Conservation (phyloP, 1,284 basidiomycete genomes). For the Boletus mariae region DNA sequence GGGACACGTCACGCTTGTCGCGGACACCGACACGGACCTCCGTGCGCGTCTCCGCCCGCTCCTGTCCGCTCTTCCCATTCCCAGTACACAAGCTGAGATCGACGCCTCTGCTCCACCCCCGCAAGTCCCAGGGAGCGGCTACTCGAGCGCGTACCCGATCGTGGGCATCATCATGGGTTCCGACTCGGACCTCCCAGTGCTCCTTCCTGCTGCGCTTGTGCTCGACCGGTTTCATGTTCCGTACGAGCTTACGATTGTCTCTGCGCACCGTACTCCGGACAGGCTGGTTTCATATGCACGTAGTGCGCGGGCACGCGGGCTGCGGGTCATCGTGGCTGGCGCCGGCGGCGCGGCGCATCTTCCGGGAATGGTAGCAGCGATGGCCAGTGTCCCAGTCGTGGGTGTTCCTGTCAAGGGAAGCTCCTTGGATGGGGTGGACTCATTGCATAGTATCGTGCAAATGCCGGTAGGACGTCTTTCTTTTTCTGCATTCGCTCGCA, state of each 20-base stretch:
- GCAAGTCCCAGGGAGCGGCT: constrained; percentile 43
- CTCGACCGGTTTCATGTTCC: constrained; percentile 82
- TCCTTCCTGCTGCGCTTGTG: constrained; percentile 86
- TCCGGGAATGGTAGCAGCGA: constrained; percentile 96
- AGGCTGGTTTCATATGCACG: constrained; percentile 83
- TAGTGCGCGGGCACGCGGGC: constrained; percentile 71
- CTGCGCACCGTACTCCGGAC: constrained; percentile 92
- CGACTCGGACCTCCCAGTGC: constrained; percentile 93
- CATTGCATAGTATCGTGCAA: constrained; percentile 95
- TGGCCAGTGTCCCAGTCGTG: constrained; percentile 91
- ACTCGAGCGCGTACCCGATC: constrained; percentile 71
- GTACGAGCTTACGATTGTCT: constrained; percentile 94
- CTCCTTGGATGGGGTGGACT: constrained; percentile 92
- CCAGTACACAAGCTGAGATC: constrained; percentile 46
- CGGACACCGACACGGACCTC: constrained; percentile 77
- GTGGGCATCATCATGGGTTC: constrained; percentile 98
- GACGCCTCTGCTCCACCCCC: constrained; percentile 53
- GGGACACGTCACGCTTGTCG: constrained; percentile 95
- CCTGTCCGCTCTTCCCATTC: constrained; percentile 60
- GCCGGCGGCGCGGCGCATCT: constrained; percentile 97
- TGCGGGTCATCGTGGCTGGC: constrained; percentile 85
- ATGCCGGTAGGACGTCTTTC: constrained; percentile 77
- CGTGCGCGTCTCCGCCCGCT: constrained; percentile 67
- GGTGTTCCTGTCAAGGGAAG: constrained; percentile 98
- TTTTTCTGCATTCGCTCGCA: not conserved